Percentiles rank a stretch among this genome's conserved stretches.
Evolutionary conservation across 106 monocot genomes (phyloP).

Genomic region (Chionographis japonica): DNA sequence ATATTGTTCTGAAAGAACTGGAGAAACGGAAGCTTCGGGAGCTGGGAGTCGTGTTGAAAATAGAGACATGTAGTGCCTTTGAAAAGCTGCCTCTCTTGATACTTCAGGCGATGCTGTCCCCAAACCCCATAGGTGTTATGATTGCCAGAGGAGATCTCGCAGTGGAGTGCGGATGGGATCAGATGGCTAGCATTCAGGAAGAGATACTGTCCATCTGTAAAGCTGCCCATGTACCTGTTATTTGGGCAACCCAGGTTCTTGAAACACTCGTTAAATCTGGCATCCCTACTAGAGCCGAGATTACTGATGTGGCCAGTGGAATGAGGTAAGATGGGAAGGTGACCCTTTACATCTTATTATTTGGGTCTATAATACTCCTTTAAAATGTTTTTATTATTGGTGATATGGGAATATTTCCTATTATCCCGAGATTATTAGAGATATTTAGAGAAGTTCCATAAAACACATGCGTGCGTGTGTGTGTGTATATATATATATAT

Average conservation of each 20-base stretch:
- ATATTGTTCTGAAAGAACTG: constrained; percentile 26
- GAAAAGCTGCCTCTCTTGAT: constrained; percentile 37
- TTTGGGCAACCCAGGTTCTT: constrained; percentile 51
- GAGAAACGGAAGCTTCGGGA: constrained; percentile 22
- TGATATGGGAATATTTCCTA: background rate
- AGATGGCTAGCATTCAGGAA: constrained; percentile 37
- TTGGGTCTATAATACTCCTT: background rate
- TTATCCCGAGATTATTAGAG: too few relatives aligned
- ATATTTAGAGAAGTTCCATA: too few relatives aligned
- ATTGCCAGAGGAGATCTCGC: constrained; percentile 46
- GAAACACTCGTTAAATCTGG: constrained; percentile 38
- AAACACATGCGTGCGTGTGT: too few relatives aligned
- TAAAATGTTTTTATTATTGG: background rate
- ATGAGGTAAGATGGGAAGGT: constrained; percentile 19
- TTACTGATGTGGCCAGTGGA: constrained; percentile 31
- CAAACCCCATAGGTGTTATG: constrained; percentile 44
- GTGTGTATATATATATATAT: too few relatives aligned
- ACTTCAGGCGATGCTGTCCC: constrained; percentile 32
- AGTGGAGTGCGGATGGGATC: constrained; percentile 45
- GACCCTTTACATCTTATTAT: background rate
- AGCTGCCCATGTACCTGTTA: constrained; percentile 44
- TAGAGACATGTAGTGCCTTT: constrained; percentile 34
- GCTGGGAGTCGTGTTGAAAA: constrained; percentile 39
- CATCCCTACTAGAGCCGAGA: constrained; percentile 43
- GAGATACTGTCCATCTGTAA: constrained; percentile 30